A percentile compares a stretch with the other conserved stretches of the same genome.
Evolutionary conservation across 208 protist genomes (phyloP).

Genomic region (Acanthamoeba healyi): DNA sequence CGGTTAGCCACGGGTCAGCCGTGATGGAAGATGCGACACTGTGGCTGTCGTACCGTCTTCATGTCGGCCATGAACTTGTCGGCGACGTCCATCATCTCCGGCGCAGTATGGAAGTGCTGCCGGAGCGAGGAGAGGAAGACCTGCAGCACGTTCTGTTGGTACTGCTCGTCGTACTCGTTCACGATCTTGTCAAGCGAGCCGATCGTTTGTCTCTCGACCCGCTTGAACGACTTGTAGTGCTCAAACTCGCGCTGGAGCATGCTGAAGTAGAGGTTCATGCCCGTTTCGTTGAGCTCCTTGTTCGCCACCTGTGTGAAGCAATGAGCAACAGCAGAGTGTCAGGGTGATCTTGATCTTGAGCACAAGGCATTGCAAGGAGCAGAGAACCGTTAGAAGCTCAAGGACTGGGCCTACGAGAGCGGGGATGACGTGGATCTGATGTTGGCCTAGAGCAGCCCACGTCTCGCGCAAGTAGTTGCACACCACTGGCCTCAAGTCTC

Average conservation of each 20-base stretch:
- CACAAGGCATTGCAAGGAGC: not conserved
- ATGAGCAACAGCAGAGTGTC: not conserved
- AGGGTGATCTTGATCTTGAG: no score
- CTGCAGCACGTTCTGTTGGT: constrained; percentile 19
- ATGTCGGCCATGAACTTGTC: constrained; percentile 70
- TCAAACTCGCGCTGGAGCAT: constrained; percentile 49
- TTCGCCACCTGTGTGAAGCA: constrained; percentile 2
- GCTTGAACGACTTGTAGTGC: constrained; percentile 29
- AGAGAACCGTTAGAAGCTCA: constrained; percentile 18
- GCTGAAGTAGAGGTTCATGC: constrained; percentile 66
- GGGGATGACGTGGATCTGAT: constrained; percentile 9
- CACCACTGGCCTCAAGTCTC: constrained; percentile 32
- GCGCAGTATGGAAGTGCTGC: constrained; percentile 77
- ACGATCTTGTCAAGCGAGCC: constrained; percentile 34
- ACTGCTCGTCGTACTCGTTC: constrained; percentile 52
- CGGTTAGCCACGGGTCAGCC: not conserved
- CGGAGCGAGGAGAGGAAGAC: constrained; percentile 55
- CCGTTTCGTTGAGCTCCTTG: constrained; percentile 22
- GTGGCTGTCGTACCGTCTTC: not conserved
- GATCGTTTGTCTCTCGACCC: constrained; percentile 58
- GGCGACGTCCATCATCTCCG: constrained; percentile 76
- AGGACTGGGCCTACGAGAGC: not conserved
- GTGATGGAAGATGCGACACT: no score
- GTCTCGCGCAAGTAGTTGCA: not conserved
- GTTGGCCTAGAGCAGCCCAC: not conserved